Percentiles rank a stretch among this genome's conserved stretches.
Evolutionary conservation across 2,329 filamentous ascomycete genomes (phyloP).

Genomic region (Aspergillus piperis): DNA sequence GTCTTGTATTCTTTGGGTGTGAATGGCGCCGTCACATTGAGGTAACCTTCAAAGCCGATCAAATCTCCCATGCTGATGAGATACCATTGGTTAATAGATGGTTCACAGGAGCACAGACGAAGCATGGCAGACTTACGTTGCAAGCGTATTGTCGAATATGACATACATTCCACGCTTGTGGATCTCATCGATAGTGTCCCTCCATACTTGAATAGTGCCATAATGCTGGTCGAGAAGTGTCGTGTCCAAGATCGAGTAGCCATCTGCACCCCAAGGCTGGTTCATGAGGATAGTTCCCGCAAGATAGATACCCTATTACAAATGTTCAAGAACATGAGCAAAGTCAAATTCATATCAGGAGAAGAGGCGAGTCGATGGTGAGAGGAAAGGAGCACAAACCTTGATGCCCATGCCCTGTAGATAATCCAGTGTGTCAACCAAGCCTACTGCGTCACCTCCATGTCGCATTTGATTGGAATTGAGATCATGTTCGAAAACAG

Average conservation of each 20-base stretch:
- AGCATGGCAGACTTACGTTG: slow-evolving; percentile 50
- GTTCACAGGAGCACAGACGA: neutral
- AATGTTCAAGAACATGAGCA: slow-evolving; percentile 9
- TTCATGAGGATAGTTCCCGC: slow-evolving; percentile 67
- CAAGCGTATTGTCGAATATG: slow-evolving; percentile 66
- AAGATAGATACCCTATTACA: slow-evolving; percentile 57
- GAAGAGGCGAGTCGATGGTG: neutral
- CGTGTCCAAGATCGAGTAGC: slow-evolving; percentile 62
- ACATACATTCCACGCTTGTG: slow-evolving; percentile 66
- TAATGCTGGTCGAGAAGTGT: slow-evolving; percentile 65
- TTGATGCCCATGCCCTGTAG: slow-evolving; percentile 66
- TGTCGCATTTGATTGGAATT: slow-evolving; percentile 64
- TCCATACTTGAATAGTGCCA: slow-evolving; percentile 61
- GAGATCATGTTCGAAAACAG: slow-evolving; percentile 61
- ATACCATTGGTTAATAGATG: neutral
- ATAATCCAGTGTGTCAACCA: slow-evolving; percentile 64
- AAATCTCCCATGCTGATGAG: slow-evolving; percentile 56
- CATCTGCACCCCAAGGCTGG: slow-evolving; percentile 63
- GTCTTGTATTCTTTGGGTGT: slow-evolving; percentile 58
- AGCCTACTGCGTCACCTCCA: slow-evolving; percentile 61
- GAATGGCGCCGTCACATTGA: slow-evolving; percentile 62
- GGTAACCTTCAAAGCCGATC: slow-evolving; percentile 62
- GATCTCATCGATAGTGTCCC: slow-evolving; percentile 60
- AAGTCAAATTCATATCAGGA: neutral
- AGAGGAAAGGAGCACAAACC: slow-evolving; percentile 33